Conservation (phyloP, 2,329 filamentous ascomycete species). For the Aspergillus japonicus region DNA sequence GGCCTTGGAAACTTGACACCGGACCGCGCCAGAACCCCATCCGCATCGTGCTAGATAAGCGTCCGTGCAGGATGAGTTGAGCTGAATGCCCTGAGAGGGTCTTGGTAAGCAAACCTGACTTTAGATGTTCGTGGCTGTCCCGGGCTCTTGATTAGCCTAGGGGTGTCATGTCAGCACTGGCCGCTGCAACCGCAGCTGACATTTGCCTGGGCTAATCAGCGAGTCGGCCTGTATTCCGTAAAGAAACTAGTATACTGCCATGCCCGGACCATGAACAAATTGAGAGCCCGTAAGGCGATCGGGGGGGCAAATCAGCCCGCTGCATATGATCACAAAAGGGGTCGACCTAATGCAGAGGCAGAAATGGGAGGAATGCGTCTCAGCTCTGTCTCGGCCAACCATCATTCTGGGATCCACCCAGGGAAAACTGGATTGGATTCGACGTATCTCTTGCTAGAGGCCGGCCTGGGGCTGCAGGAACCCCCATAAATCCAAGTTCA, state of each 20-base stretch:
- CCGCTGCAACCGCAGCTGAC: conserved; percentile 14
- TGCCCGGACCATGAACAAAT: not conserved
- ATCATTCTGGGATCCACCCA: conserved; percentile 7
- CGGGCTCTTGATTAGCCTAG: not conserved
- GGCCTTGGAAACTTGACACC: not conserved
- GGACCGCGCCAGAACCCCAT: not conserved
- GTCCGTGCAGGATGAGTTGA: not conserved
- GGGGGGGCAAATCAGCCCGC: not conserved
- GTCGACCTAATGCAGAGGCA: not conserved
- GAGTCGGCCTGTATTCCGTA: not conserved
- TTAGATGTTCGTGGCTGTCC: not conserved
- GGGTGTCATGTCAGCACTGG: conserved; percentile 2
- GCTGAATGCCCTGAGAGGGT: not conserved
- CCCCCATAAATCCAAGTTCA: conserved; percentile 4
- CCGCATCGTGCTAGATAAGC: not conserved
- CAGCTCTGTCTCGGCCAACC: conserved; percentile 8
- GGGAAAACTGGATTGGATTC: not conserved
- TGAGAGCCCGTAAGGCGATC: not conserved
- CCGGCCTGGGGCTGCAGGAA: conserved; percentile 12
- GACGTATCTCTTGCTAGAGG: not conserved
- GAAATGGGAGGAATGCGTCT: conserved; percentile 5
- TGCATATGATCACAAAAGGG: not conserved
- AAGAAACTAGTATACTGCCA: not conserved
- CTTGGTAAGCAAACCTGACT: not conserved
- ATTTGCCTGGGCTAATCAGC: not conserved